Percentiles rank a stretch among this genome's conserved stretches.
These are phyloP conservation scores for Leishmania tarentolae DNA, from an alignment of 208 protist species.

Conservation along the genomic window DNA sequence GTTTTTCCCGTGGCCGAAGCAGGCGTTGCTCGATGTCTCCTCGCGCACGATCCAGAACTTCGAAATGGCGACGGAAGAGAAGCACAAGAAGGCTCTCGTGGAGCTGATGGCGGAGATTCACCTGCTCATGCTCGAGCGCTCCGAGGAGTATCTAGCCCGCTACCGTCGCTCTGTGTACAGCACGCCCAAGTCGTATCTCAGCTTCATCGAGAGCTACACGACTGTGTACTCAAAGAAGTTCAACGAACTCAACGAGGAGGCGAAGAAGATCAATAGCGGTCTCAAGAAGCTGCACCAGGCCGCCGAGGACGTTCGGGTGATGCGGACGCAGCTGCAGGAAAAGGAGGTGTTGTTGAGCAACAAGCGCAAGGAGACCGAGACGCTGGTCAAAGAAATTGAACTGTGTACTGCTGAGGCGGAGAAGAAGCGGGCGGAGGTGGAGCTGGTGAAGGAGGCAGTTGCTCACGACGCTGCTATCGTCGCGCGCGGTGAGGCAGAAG, in stretches of 20 bases:
- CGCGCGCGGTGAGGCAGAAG: too few relatives aligned
- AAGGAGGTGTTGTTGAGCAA: slow-evolving; percentile 93
- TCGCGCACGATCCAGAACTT: slow-evolving; percentile 89
- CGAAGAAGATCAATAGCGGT: slow-evolving; percentile 94
- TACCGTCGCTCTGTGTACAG: slow-evolving; percentile 94
- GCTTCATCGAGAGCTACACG: slow-evolving; percentile 94
- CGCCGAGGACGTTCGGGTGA: slow-evolving; percentile 92
- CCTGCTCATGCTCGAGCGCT: slow-evolving; percentile 88
- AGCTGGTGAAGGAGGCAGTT: too few relatives aligned
- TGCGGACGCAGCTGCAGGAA: slow-evolving; percentile 95
- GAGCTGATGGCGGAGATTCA: slow-evolving; percentile 94
- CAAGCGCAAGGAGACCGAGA: slow-evolving; percentile 93
- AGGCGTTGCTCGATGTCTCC: slow-evolving; percentile 95
- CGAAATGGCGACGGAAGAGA: slow-evolving; percentile 92
- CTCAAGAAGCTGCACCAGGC: slow-evolving; percentile 95
- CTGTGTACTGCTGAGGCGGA: slow-evolving; percentile 88
- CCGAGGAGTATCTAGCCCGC: slow-evolving; percentile 92
- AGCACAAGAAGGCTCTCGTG: slow-evolving; percentile 89
- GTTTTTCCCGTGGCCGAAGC: slow-evolving; percentile 98
- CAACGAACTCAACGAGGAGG: slow-evolving; percentile 89
- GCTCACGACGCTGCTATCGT: too few relatives aligned
- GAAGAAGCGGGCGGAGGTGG: too few relatives aligned
- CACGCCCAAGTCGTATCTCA: slow-evolving; percentile 95
- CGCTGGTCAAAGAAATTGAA: slow-evolving; percentile 94
- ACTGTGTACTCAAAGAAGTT: slow-evolving; percentile 94